A percentile compares a stretch with the other conserved stretches of the same genome.
phyloP scores from a whole-genome alignment of 768 basidiomycete genomes.

The Hypholoma sublateritium region DNA sequence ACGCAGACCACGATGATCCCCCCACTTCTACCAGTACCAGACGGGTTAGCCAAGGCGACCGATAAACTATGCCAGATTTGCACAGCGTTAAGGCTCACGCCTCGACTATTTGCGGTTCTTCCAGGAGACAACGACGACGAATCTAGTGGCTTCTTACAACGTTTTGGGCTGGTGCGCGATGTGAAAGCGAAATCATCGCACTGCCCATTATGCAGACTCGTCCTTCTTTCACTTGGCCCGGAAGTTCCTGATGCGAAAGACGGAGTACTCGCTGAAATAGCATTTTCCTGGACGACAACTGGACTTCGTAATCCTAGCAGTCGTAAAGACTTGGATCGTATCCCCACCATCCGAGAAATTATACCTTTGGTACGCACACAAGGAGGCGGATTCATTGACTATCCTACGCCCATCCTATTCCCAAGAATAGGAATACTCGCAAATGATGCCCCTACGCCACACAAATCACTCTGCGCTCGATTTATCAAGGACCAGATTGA shows the following conservation, averaged over 20 bases:
- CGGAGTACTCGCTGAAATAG: not conserved
- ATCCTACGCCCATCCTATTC: not conserved
- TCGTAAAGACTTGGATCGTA: not conserved
- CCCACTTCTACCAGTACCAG: conserved; percentile 6
- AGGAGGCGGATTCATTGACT: not conserved
- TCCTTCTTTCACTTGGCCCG: not conserved
- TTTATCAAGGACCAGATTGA: conserved; percentile 7
- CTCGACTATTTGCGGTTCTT: not conserved
- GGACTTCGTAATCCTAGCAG: not conserved
- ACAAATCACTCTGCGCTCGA: not conserved
- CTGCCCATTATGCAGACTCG: conserved; percentile 9
- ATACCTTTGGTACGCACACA: not conserved
- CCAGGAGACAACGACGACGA: not conserved
- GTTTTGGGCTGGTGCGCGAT: conserved; percentile 8
- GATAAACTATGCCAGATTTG: conserved; percentile 9
- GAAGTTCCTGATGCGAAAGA: not conserved
- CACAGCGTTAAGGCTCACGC: not conserved
- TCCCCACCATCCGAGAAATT: not conserved
- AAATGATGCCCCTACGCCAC: conserved; percentile 8
- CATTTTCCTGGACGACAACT: not conserved
- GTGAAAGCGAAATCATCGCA: not conserved
- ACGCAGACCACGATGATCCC: too few relatives aligned
- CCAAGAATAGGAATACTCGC: conserved; percentile 11
- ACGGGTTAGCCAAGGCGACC: not conserved
- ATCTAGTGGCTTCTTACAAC: not conserved